These are phyloP conservation scores for Escovopsis weberi DNA, from an alignment of 2,329 filamentous ascomycete species.

Conservation along the genomic window DNA sequence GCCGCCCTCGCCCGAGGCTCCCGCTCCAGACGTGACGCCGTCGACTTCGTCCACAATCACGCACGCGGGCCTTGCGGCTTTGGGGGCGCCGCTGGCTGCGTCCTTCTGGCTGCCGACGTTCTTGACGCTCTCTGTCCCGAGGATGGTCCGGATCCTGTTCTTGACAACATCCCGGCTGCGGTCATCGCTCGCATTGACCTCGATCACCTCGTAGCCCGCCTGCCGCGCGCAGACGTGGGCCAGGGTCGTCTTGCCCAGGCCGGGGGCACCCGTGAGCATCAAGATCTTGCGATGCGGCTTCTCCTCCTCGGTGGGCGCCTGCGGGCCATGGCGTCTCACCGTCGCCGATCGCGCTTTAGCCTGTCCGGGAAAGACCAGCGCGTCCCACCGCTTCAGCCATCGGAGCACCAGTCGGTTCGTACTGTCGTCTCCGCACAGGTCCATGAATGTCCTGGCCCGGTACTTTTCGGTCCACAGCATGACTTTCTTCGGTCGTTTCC, in stretches of 20 bases:
- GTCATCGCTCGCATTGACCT: constrained; percentile 97
- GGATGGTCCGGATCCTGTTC: constrained; percentile 75
- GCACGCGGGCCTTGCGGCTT: constrained; percentile 73
- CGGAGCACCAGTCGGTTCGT: constrained; percentile 81
- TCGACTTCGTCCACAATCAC: constrained; percentile 95
- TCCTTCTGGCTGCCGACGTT: constrained; percentile 47
- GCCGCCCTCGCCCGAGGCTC: constrained; percentile 69
- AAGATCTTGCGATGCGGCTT: constrained; percentile 75
- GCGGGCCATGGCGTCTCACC: constrained; percentile 26
- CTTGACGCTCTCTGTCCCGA: constrained; percentile 90
- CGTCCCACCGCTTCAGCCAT: constrained; percentile 92
- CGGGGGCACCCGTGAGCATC: constrained; percentile 79
- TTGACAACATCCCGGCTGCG: constrained; percentile 80
- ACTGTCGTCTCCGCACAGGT: constrained; percentile 85
- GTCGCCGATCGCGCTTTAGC: constrained; percentile 40
- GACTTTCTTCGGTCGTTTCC: constrained; percentile 32
- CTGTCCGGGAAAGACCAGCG: constrained; percentile 74
- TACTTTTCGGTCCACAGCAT: constrained; percentile 97
- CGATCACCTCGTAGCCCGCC: constrained; percentile 89
- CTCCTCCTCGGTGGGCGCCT: constrained; percentile 44
- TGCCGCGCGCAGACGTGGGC: constrained; percentile 93
- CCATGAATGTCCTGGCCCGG: constrained; percentile 77
- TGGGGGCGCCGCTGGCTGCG: constrained; percentile 38
- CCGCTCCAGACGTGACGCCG: constrained; percentile 72
- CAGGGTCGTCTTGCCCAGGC: constrained; percentile 87